Evolutionary conservation across 192 early-diverging fungal species (phyloP).

Genomic region (Backusella macrospora): DNA sequence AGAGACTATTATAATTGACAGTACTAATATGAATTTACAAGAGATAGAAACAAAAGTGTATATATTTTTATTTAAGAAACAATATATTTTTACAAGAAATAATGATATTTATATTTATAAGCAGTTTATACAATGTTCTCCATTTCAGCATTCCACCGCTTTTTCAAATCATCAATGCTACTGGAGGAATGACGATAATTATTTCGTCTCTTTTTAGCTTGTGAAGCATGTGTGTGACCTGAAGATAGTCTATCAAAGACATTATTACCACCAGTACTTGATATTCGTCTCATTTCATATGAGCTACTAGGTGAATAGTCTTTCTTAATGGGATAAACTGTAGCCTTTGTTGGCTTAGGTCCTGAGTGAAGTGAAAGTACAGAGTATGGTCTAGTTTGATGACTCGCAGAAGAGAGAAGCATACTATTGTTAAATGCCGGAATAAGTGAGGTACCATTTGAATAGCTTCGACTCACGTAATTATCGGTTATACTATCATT

Average conservation of each 20-base stretch:
- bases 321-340: slow-evolving; percentile 2
- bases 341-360: background rate
- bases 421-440: slow-evolving; percentile 15
- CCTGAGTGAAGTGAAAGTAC: slow-evolving; percentile 10
- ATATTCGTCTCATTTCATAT: slow-evolving; percentile 13
- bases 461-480: background rate
- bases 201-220: background rate
- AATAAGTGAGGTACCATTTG: slow-evolving; percentile 1
- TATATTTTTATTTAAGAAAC: background rate
- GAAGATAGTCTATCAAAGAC: slow-evolving; percentile 32
- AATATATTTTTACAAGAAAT: slow-evolving; percentile 13
- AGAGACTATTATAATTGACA: background rate
- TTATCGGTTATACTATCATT: background rate
- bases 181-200: slow-evolving; percentile 13
- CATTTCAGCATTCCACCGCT: background rate
- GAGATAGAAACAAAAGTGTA: background rate
- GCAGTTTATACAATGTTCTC: slow-evolving; percentile 5
- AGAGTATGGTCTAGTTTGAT: slow-evolving; percentile 6
- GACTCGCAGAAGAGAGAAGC: background rate
- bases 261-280: background rate
- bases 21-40: background rate
- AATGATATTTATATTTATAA: background rate
- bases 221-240: slow-evolving; percentile 29
- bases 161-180: slow-evolving; percentile 21
- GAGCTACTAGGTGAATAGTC: slow-evolving; percentile 13